Evolutionary conservation across 352 stramenopile species (phyloP).

Genomic region (Detonula confervacea): DNA sequence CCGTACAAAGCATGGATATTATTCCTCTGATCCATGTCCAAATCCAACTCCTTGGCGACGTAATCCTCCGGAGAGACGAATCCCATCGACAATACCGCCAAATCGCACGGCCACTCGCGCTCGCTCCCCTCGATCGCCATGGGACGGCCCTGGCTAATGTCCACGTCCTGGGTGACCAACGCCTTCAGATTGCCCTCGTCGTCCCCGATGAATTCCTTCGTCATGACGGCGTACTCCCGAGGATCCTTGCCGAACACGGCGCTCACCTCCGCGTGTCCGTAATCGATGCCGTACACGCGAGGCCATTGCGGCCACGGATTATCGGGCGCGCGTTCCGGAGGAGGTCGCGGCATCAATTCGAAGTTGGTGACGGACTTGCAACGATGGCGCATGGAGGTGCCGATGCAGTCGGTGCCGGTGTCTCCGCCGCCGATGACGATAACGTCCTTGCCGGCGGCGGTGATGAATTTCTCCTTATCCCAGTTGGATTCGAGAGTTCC

Average conservation of each 20-base stretch:
- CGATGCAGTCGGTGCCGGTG: conserved; percentile 98
- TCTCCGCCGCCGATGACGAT: conserved; percentile 97
- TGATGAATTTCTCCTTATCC: conserved; percentile 93
- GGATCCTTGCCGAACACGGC: conserved; percentile 88
- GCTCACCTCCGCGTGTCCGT: conserved; percentile 94
- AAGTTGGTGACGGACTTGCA: conserved; percentile 97
- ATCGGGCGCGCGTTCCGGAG: conserved; percentile 88
- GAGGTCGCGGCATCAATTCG: conserved; percentile 94
- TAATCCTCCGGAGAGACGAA: conserved; percentile 94
- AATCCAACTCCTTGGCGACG: conserved; percentile 88
- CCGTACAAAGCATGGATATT: conserved; percentile 95
- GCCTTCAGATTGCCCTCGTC: conserved; percentile 86
- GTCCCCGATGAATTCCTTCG: conserved; percentile 88
- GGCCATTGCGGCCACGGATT: conserved; percentile 98
- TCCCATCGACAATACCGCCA: conserved; percentile 97
- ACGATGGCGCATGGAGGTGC: conserved; percentile 94
- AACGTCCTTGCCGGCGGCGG: conserved; percentile 96
- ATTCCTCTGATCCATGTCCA: conserved; percentile 92
- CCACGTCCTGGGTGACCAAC: conserved; percentile 86
- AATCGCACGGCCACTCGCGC: conserved; percentile 92
- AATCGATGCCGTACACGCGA: conserved; percentile 97
- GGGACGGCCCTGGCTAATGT: conserved; percentile 80
- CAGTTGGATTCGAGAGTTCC: conserved; percentile 95
- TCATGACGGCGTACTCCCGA: conserved; percentile 91
- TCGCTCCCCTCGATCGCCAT: conserved; percentile 91